Evolutionary conservation across 2,329 filamentous ascomycete species (phyloP).

Genomic region (Exutisphaerella laricina): DNA sequence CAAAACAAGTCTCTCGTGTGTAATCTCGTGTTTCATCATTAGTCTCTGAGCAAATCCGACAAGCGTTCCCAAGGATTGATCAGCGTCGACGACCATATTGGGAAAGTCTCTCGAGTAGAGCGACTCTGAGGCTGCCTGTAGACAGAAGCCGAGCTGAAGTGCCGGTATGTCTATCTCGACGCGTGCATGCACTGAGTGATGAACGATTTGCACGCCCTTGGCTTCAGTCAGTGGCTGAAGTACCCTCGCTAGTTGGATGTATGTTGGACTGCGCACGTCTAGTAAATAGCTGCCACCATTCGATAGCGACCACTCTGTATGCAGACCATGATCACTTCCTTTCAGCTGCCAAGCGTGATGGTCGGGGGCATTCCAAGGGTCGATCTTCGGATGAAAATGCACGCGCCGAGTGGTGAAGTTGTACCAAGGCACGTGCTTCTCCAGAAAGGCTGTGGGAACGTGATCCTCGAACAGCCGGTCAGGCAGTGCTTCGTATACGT

Average conservation of each 20-base stretch:
- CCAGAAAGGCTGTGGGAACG: constrained; percentile 48
- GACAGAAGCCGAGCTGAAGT: constrained; percentile 22
- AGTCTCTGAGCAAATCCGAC: constrained; percentile 57
- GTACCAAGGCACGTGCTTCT: constrained; percentile 57
- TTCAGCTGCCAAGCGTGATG: constrained; percentile 13
- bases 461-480: constrained; percentile 36
- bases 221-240: constrained; percentile 32
- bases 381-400: constrained; percentile 43
- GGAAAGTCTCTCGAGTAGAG: constrained; percentile 23
- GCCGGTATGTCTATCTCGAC: constrained; percentile 17
- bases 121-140: constrained; percentile 4
- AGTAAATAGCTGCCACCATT: constrained; percentile 8
- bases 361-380: constrained; percentile 19
- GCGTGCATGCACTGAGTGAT: not conserved
- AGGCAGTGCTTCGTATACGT: constrained; percentile 36
- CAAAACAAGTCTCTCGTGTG: constrained; percentile 48
- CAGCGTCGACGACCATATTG: constrained; percentile 35
- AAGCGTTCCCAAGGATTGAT: constrained; percentile 57
- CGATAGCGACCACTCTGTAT: constrained; percentile 32
- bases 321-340: constrained; percentile 31
- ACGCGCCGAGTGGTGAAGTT: constrained; percentile 43
- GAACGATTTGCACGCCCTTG: constrained; percentile 13
- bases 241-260: constrained; percentile 49
- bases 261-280: constrained; percentile 11
- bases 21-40: constrained; percentile 37